Base-by-base conservation (phyloP, 352 stramenopile genomes). In the Globisporangium megalacanthum region DNA sequence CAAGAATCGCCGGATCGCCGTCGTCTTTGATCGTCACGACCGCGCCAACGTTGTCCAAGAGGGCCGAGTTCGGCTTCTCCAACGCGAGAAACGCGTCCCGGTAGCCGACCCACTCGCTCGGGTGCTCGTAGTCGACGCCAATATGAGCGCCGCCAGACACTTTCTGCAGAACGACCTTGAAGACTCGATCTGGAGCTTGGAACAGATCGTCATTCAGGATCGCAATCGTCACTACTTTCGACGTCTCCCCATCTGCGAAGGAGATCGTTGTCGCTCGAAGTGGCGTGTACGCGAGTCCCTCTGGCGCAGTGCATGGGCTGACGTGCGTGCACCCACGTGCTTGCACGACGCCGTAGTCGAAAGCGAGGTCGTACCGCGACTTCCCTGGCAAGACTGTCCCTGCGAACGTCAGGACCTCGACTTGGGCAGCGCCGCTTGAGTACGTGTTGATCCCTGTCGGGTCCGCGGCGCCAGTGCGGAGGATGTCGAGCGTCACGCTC, bases 1-100 rank as follows among this genome's bases (percentile, higher is more conserved):
- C 41, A 10, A 91, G 49, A 9, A 91, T 67, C 0, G 80, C 80
- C 3, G 80, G 52, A 55, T 91, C 80, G 1, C 64, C 65, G 45
- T 91, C 80, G 14, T 91, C 80, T 52, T 68, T 52, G 53, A 91
- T 91, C 0, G 76, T 77, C 45, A 91, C 80, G 49, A 91, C 76
- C 15, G 80, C 74, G 0, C 78, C 74, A 19, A 91, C 63, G 54
- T 86, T 86, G 55, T 91, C 78, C 9, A 71, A 44, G 0, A 88
- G 59, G 52, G 73, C 57, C 19, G 66, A 44, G 15, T 49, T 48
- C 13, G 69, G 69, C 15, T 61, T 65, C 35, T 88, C 77, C 4
- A 84, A 54, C 0, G 67, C 70, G 4, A 88, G 54, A 22, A 78
- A 78, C 3, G 68, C 66, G 4, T 64, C 44, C 0, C 64, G 62